phyloP scores from a whole-genome alignment of 139 green algal species.

The Chlamydomonas sphaeroides region DNA sequence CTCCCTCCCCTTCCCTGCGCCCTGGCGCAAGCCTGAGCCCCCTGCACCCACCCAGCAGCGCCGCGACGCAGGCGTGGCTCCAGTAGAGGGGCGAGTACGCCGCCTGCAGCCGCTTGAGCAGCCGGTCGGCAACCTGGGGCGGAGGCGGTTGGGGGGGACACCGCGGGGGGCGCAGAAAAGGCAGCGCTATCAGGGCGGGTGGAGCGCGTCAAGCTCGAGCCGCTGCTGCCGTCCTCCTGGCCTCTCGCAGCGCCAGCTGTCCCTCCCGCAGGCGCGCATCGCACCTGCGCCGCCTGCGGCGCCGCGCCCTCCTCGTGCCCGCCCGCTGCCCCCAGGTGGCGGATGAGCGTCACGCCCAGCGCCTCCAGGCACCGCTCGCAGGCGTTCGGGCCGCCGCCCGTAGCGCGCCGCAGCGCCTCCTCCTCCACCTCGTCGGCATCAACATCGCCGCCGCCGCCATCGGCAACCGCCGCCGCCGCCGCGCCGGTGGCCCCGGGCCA shows the following conservation, averaged over 20 bases:
- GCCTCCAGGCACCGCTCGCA: constrained; percentile 40
- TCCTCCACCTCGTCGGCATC: background rate
- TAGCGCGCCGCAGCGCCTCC: too few species aligned
- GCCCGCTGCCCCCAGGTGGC: constrained; percentile 25
- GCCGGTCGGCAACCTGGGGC: constrained; percentile 11
- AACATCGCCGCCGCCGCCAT: background rate
- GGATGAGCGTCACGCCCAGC: constrained; percentile 48
- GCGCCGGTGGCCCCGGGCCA: background rate
- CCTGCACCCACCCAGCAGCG: background rate
- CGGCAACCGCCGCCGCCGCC: background rate
- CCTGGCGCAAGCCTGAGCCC: too few species aligned
- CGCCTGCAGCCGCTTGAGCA: constrained; percentile 43
- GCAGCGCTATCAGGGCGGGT: too few species aligned
- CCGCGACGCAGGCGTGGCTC: constrained; percentile 17
- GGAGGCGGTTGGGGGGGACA: too few species aligned
- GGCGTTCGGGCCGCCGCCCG: background rate
- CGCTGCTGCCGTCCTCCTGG: too few species aligned
- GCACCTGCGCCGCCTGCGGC: constrained; percentile 19
- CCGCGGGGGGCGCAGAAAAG: too few species aligned
- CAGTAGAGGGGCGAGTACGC: constrained; percentile 43
- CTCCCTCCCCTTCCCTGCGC: too few species aligned
- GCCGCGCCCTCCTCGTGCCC: constrained; percentile 29
- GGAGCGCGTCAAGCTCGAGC: too few species aligned
- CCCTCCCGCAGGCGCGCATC: too few species aligned
- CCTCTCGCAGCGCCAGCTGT: too few species aligned